Conservation (phyloP, 345 rosid species). For the Nephelium lappaceum region DNA sequence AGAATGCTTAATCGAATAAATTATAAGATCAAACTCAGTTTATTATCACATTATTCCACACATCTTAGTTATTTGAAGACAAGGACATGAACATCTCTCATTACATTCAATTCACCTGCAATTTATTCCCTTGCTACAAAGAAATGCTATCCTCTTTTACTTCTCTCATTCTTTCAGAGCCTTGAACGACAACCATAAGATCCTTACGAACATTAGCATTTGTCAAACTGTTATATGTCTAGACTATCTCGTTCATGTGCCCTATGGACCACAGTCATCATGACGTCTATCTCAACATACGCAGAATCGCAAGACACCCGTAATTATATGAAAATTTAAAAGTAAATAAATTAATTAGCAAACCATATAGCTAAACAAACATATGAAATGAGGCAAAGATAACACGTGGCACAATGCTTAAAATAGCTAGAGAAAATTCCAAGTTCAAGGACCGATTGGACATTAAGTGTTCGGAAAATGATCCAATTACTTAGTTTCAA, state of each 20-base stretch:
- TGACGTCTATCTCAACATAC: background rate
- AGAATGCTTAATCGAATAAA: background rate
- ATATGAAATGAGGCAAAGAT: background rate
- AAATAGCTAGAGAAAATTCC: background rate
- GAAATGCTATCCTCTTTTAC: background rate
- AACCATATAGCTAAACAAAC: background rate
- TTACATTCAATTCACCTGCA: background rate
- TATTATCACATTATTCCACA: background rate
- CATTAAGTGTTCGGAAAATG: background rate
- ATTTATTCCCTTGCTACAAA: background rate
- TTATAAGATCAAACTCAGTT: background rate
- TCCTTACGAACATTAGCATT: background rate
- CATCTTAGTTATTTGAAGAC: background rate
- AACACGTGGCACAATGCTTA: background rate
- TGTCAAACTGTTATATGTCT: background rate
- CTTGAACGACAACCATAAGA: background rate
- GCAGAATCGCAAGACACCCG: too few relatives aligned
- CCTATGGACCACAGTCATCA: background rate
- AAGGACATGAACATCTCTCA: background rate
- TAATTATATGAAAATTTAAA: background rate
- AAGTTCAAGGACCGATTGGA: background rate
- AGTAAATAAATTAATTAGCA: background rate
- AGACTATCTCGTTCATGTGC: background rate
- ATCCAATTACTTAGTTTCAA: background rate
- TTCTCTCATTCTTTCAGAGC: background rate